Percentiles rank a stretch among this genome's conserved stretches.
Conservation (phyloP, 345 rosid genomes). For the Aethionema arabicum region DNA sequence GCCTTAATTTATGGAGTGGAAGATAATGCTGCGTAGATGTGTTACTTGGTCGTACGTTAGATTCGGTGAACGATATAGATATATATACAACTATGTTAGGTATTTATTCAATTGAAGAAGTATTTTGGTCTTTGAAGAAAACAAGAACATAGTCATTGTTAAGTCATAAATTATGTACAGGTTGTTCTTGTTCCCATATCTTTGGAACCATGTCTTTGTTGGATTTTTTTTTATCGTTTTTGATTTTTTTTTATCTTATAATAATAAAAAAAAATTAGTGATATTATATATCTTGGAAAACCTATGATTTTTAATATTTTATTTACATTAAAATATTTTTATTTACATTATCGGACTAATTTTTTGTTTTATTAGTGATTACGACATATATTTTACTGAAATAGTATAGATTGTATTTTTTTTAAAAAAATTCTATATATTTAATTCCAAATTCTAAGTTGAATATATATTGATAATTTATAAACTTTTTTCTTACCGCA, state of each 20-base stretch:
- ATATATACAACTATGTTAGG: slow-evolving; percentile 19
- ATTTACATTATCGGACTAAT: too few relatives aligned
- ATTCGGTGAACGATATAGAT: slow-evolving; percentile 20
- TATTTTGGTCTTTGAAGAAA: slow-evolving; percentile 26
- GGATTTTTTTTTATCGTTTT: neutral
- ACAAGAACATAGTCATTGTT: slow-evolving; percentile 5
- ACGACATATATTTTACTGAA: too few relatives aligned
- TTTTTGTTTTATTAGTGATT: too few relatives aligned
- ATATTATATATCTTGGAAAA: too few relatives aligned
- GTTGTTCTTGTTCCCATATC: slow-evolving; percentile 9
- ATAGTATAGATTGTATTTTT: too few relatives aligned
- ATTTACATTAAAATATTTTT: too few relatives aligned
- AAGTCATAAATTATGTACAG: slow-evolving; percentile 30
- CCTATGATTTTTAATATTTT: too few relatives aligned
- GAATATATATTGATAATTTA: too few relatives aligned
- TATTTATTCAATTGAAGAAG: slow-evolving; percentile 25
- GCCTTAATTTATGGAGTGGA: slow-evolving; percentile 21
- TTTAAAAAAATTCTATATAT: too few relatives aligned
- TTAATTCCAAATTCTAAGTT: too few relatives aligned
- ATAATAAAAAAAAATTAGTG: neutral
- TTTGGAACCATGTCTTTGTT: slow-evolving; percentile 2
- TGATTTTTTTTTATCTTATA: neutral
- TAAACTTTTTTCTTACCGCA: too few relatives aligned
- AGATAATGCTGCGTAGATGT: slow-evolving; percentile 19
- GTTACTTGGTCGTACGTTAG: slow-evolving; percentile 17